Evolutionary conservation across 73 alveolate species (phyloP).

Genomic region (Paramecium pentaurelia): DNA sequence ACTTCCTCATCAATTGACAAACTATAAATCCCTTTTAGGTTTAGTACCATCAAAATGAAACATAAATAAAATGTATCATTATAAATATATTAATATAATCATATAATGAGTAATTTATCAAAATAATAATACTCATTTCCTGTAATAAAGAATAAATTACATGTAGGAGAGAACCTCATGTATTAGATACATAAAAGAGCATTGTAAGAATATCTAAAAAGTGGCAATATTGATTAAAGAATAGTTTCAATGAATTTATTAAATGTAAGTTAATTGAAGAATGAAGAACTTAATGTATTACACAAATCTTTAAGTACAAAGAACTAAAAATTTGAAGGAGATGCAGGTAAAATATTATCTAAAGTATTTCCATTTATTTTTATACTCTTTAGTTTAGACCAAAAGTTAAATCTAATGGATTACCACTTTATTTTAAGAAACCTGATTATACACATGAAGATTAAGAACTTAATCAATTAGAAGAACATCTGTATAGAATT

Average conservation of each 20-base stretch:
- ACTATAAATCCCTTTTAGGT: constrained; percentile 59
- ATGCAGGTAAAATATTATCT: neutral
- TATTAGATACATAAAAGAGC: constrained; percentile 12
- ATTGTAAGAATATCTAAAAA: neutral
- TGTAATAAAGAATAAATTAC: neutral
- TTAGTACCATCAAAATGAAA: neutral
- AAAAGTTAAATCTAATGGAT: neutral
- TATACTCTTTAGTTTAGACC: neutral
- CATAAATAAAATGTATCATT: neutral
- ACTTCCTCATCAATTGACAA: constrained; percentile 87
- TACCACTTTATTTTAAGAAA: neutral
- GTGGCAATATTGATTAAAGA: constrained; percentile 4
- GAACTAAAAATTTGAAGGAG: neutral
- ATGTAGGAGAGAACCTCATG: neutral
- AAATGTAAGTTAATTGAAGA: neutral
- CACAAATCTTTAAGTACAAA: neutral
- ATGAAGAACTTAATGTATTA: neutral
- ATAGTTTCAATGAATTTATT: constrained; percentile 22
- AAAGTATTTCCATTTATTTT: neutral
- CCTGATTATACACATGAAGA: constrained; percentile 23
- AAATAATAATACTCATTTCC: neutral
- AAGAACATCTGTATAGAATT: neutral
- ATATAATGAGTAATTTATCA: neutral
- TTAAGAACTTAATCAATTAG: constrained; percentile 5
- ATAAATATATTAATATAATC: neutral